These are phyloP conservation scores for Scedosporium minutisporum DNA, from an alignment of 2,329 filamentous ascomycete genomes.

Conservation along the genomic window DNA sequence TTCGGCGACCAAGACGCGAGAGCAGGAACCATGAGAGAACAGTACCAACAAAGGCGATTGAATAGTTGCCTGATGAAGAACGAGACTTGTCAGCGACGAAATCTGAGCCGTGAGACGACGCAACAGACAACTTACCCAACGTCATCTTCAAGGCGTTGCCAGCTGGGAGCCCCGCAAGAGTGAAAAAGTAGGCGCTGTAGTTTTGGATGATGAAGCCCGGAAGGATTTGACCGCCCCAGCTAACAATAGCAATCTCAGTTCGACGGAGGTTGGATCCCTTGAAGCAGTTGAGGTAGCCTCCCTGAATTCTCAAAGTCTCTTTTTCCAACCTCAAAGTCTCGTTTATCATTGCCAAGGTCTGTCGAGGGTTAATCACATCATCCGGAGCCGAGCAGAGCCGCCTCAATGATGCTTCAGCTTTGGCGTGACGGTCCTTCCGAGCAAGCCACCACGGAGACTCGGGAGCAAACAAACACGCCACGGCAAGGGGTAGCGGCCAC, in stretches of 20 bases:
- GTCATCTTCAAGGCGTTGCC: no score
- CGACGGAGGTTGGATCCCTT: no score
- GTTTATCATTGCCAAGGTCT: no score
- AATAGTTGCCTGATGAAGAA: slow-evolving; percentile 26
- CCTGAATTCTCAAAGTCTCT: no score
- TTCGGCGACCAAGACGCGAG: slow-evolving; percentile 31
- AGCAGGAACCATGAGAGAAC: slow-evolving; percentile 33
- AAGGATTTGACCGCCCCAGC: no score
- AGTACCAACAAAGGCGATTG: slow-evolving; percentile 31
- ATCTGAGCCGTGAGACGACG: slow-evolving; percentile 75
- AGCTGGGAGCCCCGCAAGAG: no score
- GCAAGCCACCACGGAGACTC: slow-evolving; percentile 48
- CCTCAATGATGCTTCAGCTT: slow-evolving; percentile 56
- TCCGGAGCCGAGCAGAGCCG: slow-evolving; percentile 41
- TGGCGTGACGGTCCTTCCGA: slow-evolving; percentile 50
- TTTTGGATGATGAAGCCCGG: no score
- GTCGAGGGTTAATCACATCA: no score
- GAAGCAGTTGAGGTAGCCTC: no score
- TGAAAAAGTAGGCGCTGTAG: no score
- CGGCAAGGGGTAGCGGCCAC: slow-evolving; percentile 18
- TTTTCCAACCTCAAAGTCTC: no score
- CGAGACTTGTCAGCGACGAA: slow-evolving; percentile 12
- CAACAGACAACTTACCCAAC: slow-evolving; percentile 63
- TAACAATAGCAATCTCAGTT: no score
- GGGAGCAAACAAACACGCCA: slow-evolving; percentile 16